Base-by-base conservation (phyloP, 768 basidiomycete genomes). In the Termitomyces sp. region DNA sequence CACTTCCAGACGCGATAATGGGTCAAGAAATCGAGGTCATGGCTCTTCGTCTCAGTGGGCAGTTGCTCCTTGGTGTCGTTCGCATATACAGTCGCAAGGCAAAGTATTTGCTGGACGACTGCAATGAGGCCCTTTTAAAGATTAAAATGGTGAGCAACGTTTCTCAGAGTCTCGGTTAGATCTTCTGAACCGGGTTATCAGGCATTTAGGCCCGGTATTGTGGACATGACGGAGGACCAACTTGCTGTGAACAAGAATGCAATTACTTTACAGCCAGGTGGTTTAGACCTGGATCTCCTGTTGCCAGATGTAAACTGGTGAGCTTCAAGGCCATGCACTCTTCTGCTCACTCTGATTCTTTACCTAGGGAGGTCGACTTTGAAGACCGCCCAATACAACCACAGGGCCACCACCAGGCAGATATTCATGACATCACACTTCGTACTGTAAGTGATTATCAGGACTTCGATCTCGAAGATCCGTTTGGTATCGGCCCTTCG, bases 81-180 rank as follows among this genome's bases (percentile, higher is more conserved):
- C 83, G 97, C 56, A 98, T 99, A 67, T 99, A 99, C 72, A 94
- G 93, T 66, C 81, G 96, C 44, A 99, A 99, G 71, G 94, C 95
- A 18, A 97, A 98, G 68, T 99, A 99, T 71, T 81, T 99, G 3
- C 75, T 98, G 61, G 97, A 99, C 67, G 97, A 99, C 68, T 98
- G 96, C 68, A 97, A 97, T 59, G 97, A 99, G 70, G 94, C 96
- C 0, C 74, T 98, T 44, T 76, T 95, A 39, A 94, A 94, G 71
- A 95, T 98, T 48, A 96, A 95, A 72, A 91, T 97, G 88, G 95
- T 93, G 53, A 24, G 67, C 51, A 16, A 3, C 59, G 12, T 47
- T n/a, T n/a, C 48, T 34, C 29, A 5, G 16, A 7, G 12, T 32
- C 27, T 9, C 24, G 10, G 22, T 20, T 42, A 4, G 51, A 34